Conservation (phyloP, 176 grass and related monocot species). For the Oryza australiensis region DNA sequence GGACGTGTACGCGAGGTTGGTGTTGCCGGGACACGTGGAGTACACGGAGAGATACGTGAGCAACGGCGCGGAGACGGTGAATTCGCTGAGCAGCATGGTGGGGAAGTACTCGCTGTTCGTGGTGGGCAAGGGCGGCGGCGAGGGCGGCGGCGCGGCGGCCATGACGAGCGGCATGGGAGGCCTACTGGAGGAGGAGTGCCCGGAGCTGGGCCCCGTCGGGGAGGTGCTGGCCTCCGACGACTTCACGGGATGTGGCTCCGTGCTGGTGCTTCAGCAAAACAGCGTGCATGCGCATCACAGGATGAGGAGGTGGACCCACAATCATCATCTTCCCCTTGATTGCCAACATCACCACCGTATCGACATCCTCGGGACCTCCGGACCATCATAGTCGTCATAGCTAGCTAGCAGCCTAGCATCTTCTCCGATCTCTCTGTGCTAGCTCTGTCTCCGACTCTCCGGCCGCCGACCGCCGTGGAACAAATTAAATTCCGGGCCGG, state of each 20-base stretch:
- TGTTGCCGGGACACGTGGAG: slow-evolving; percentile 40
- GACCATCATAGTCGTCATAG: too few species aligned
- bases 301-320: slow-evolving; percentile 26
- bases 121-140: slow-evolving; percentile 37
- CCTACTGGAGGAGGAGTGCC: slow-evolving; percentile 52
- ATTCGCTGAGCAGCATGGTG: slow-evolving; percentile 44
- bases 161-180: slow-evolving; percentile 56
- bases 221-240: slow-evolving; percentile 77
- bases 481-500: too few species aligned
- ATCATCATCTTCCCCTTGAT: background rate
- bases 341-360: background rate
- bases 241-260: slow-evolving; percentile 50
- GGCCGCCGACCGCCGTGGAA: too few species aligned
- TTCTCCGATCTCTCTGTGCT: too few species aligned
- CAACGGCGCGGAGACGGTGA: slow-evolving; percentile 57
- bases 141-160: background rate
- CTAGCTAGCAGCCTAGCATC: too few species aligned
- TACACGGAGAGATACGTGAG: slow-evolving; percentile 54
- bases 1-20: slow-evolving; percentile 34
- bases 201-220: slow-evolving; percentile 67
- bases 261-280: slow-evolving; percentile 63
- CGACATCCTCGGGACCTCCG: slow-evolving; percentile 24
- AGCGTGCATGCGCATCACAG: background rate
- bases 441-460: too few species aligned
- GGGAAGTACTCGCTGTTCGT: slow-evolving; percentile 64